phyloP scores from a whole-genome alignment of 176 grass and related monocot genomes.

The Luzula sylvatica region DNA sequence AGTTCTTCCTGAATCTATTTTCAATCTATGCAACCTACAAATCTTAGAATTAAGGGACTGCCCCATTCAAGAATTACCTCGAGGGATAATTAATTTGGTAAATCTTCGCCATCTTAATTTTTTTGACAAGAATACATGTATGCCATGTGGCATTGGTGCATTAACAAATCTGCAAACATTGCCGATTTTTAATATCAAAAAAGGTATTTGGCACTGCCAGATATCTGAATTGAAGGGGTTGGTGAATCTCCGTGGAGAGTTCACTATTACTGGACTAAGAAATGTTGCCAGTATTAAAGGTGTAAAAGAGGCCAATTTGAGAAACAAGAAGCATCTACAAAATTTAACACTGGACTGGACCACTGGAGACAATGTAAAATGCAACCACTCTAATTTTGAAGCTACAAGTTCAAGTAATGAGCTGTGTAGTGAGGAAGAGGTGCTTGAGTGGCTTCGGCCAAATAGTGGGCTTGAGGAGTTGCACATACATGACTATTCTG shows the following conservation, averaged over 20 bases:
- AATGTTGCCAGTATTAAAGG: neutral
- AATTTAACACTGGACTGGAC: constrained; percentile 9
- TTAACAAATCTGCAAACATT: constrained; percentile 20
- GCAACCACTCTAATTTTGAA: neutral
- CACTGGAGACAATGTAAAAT: neutral
- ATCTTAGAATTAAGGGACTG: neutral
- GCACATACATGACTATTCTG: neutral
- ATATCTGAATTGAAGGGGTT: constrained; percentile 15
- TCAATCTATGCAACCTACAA: constrained; percentile 16
- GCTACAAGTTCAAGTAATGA: neutral
- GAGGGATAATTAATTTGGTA: neutral
- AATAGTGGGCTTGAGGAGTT: neutral
- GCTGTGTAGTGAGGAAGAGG: constrained; percentile 6
- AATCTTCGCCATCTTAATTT: constrained; percentile 4
- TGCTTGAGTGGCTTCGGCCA: constrained; percentile 3
- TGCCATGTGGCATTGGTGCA: constrained; percentile 10
- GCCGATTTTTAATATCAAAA: neutral
- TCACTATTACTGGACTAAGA: constrained; percentile 15
- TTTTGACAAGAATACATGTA: neutral
- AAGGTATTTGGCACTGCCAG: neutral
- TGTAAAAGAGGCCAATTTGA: constrained; percentile 3
- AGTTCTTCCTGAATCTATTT: constrained; percentile 12
- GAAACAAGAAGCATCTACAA: constrained; percentile 7
- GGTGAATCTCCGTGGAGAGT: constrained; percentile 15
- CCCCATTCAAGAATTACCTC: neutral